A percentile compares a stretch with the other conserved stretches of the same genome.
Evolutionary conservation across 352 stramenopile species (phyloP).

Genomic region (Globisporangium spinosum): DNA sequence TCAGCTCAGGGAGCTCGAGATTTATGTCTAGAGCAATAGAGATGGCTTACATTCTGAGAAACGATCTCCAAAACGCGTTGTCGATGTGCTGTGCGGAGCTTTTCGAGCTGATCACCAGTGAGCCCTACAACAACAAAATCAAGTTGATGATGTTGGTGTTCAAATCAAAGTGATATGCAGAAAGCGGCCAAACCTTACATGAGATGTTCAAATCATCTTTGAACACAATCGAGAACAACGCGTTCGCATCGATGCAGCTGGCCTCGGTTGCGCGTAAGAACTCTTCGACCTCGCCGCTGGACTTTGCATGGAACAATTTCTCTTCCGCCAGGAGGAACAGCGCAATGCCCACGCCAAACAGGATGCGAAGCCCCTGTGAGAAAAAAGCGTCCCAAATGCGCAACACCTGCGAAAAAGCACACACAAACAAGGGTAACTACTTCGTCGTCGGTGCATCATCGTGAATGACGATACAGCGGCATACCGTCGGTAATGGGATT

Average conservation of each 20-base stretch:
- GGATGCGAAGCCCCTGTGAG: slow-evolving; percentile 57
- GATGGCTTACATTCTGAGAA: slow-evolving; percentile 35
- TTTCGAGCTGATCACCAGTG: slow-evolving; percentile 61
- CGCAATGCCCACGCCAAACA: slow-evolving; percentile 67
- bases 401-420: slow-evolving; percentile 25
- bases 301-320: slow-evolving; percentile 62
- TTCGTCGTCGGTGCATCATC: background rate
- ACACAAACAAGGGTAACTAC: background rate
- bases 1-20: background rate
- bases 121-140: slow-evolving; percentile 34
- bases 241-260: slow-evolving; percentile 67
- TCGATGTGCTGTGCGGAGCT: slow-evolving; percentile 44
- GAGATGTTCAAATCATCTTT: slow-evolving; percentile 79
- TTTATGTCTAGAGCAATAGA: background rate
- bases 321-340: slow-evolving; percentile 67
- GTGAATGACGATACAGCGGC: background rate
- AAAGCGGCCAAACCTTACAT: slow-evolving; percentile 33
- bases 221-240: slow-evolving; percentile 67
- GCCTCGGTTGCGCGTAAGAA: slow-evolving; percentile 49
- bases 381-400: slow-evolving; percentile 82
- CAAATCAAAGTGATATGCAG: too few relatives aligned
- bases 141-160: too few relatives aligned
- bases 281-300: slow-evolving; percentile 41
- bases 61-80: slow-evolving; percentile 54
- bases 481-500: slow-evolving; percentile 59